Base-by-base conservation (phyloP, 2,329 filamentous ascomycete species). In the Monilinia polystroma region DNA sequence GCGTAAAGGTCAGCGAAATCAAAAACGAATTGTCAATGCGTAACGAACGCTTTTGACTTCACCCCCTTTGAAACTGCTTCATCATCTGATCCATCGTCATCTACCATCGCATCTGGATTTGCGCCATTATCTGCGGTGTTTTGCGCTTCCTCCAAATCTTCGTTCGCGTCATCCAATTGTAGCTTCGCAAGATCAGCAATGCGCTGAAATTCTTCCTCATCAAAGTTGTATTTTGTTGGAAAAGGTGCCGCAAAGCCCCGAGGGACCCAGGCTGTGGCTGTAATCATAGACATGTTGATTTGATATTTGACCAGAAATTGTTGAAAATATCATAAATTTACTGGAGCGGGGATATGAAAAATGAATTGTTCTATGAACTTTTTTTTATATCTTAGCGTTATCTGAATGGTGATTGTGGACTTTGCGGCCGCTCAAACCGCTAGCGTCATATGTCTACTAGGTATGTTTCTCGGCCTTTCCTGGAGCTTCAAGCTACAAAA, bases 141-240 rank as follows among this genome's bases (percentile, higher is more conserved):
- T 66, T 78, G 77, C 47, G 77, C 78, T 73, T 90, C 88, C 71
- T 90, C 86, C 69, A 96, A 80, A 75, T 95, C 93, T 38, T 93
- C 91, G 75, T 94, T 90, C 35, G 95, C 95, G 79, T 98, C 95
- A 75, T 97, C 92, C 45, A 91, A 81, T 78, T 91, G 87, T 70
- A 85, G 77, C 69, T 82, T 81, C 52, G 85, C 84, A 67, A 87
- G 80, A 75, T 84, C 81, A 41, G 84, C 84, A 76, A 87, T 87
- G 67, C 85, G 80, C 69, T 80, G 77, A 72, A 86, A 84, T 74
- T 87, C 85, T 66, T 82, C 81, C 74, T 87, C 85, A 70, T 86
- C 82, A 67, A 87, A 82, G 66, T 83, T 81, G 72, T 85, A 85
- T 75, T 84, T 85, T 18, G 79, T 81, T 3, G 85, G 85, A 67